Percentiles rank a stretch among this genome's conserved stretches.
Conservation (phyloP, 768 basidiomycete genomes). For the Hericium alpestre region DNA sequence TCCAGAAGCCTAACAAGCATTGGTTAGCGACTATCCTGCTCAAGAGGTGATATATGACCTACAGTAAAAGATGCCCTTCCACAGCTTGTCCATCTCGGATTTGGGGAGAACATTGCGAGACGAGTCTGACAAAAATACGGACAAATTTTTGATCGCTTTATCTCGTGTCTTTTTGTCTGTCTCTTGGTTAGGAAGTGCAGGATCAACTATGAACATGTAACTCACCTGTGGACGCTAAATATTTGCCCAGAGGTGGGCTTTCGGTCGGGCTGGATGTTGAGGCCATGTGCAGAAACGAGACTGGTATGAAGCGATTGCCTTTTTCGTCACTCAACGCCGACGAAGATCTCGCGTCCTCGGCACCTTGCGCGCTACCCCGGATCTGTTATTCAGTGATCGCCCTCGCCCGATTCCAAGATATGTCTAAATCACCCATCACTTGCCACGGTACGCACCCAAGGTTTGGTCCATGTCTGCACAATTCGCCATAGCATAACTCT, state of each 20-base stretch:
- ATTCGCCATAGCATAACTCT: neutral
- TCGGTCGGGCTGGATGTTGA: constrained; percentile 19
- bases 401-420: neutral
- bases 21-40: neutral
- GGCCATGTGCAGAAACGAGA: constrained; percentile 21
- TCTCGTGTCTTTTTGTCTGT: constrained; percentile 88
- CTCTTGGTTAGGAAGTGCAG: neutral
- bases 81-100: constrained; percentile 79
- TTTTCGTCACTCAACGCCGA: neutral
- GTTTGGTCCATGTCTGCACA: neutral
- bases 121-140: constrained; percentile 66
- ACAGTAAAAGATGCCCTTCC: constrained; percentile 99
- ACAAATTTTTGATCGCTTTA: constrained; percentile 74
- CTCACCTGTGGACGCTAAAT: constrained; percentile 82
- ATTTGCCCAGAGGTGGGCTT: constrained; percentile 72
- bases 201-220: constrained; percentile 2
- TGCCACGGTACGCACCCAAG: constrained; percentile 56
- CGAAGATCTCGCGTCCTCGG: no score
- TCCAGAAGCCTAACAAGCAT: constrained; percentile 80
- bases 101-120: constrained; percentile 49
- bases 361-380: neutral
- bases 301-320: neutral
- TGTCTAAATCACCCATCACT: constrained; percentile 72
- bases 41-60: constrained; percentile 15
- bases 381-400: neutral